Conservation (phyloP, 2,329 filamentous ascomycete genomes). For the Ceratocystis harringtonii region DNA sequence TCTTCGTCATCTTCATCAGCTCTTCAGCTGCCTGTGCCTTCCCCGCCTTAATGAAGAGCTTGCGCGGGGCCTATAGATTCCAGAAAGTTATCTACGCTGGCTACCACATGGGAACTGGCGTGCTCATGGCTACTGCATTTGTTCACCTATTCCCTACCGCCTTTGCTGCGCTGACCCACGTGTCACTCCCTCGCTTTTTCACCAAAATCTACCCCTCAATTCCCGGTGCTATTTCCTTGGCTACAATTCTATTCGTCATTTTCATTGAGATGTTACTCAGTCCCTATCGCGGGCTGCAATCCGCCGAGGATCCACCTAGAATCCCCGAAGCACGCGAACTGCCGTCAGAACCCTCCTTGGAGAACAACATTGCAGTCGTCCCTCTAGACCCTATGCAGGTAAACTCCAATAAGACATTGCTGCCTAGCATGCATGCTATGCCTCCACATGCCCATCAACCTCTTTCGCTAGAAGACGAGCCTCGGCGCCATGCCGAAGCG, state of each 20-base stretch:
- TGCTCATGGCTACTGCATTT: constrained; percentile 61
- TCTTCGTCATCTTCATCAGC: constrained; percentile 35
- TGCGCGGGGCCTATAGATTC: constrained; percentile 37
- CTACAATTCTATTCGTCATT: constrained; percentile 63
- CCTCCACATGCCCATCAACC: neutral
- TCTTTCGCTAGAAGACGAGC: no score
- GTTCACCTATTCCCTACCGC: constrained; percentile 58
- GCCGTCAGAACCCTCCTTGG: neutral
- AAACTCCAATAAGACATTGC: neutral
- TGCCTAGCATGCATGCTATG: neutral
- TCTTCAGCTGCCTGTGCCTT: constrained; percentile 37
- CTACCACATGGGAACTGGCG: constrained; percentile 63
- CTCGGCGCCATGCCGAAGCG: neutral
- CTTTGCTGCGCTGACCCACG: constrained; percentile 46
- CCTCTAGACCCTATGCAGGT: neutral
- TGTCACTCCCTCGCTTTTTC: constrained; percentile 61
- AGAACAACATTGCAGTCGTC: neutral
- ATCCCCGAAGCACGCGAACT: neutral
- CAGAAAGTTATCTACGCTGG: constrained; percentile 40
- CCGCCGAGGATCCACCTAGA: neutral
- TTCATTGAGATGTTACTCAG: constrained; percentile 59
- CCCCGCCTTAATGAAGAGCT: constrained; percentile 38
- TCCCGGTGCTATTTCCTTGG: constrained; percentile 66
- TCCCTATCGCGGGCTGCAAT: constrained; percentile 25
- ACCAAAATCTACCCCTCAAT: constrained; percentile 60